Evolutionary conservation across 371 early-diverging fungal genomes (phyloP).

Genomic region (Dinochytrium kinnereticum): DNA sequence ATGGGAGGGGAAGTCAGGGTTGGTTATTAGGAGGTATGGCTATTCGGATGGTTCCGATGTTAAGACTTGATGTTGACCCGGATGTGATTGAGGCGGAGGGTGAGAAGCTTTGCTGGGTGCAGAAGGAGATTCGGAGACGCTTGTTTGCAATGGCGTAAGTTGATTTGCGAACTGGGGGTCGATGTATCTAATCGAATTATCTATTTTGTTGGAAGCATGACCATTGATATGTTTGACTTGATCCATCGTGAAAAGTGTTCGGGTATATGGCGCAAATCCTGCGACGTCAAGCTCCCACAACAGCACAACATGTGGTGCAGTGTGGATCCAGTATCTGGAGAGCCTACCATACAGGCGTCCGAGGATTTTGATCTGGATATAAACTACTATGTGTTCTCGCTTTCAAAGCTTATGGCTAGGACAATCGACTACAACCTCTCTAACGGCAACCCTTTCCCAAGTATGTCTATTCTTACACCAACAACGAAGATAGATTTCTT

Average conservation of each 20-base stretch:
- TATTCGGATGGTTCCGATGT: constrained; percentile 1
- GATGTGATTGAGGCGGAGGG: background rate
- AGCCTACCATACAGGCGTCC: background rate
- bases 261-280: background rate
- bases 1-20: background rate
- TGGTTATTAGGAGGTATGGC: constrained; percentile 15
- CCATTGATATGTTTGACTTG: background rate
- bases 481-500: background rate
- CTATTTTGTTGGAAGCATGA: background rate
- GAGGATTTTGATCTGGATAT: background rate
- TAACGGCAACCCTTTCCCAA: background rate
- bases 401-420: background rate
- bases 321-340: background rate
- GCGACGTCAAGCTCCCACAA: background rate
- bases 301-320: background rate
- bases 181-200: background rate
- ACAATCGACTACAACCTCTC: background rate
- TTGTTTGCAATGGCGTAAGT: background rate
- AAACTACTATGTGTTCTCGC: background rate
- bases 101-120: background rate
- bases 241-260: background rate
- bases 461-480: background rate
- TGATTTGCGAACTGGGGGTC: too few species aligned
- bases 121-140: constrained; percentile 10
- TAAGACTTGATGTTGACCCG: constrained; percentile 6